Percentiles rank a stretch among this genome's conserved stretches.
Conservation (phyloP, 805 yeast species). For the Nakazawaea wyomingensis region DNA sequence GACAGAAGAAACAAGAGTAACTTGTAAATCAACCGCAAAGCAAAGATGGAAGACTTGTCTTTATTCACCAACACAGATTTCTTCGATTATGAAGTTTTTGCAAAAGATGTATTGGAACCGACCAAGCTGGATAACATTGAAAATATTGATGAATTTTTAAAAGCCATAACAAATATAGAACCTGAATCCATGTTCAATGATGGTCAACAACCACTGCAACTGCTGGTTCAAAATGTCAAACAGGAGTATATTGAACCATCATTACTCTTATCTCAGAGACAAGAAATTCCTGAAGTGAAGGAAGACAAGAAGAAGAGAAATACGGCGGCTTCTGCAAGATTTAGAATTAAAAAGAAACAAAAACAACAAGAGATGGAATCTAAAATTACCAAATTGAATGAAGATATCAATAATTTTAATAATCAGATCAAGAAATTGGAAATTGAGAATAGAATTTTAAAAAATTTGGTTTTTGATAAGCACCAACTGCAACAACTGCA, state of each 20-base stretch:
- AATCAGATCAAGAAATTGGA: slow-evolving; percentile 46
- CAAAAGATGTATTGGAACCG: slow-evolving; percentile 9
- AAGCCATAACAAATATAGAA: slow-evolving; percentile 2
- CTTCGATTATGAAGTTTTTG: slow-evolving; percentile 19
- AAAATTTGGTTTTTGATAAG: slow-evolving; percentile 48
- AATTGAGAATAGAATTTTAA: slow-evolving; percentile 56
- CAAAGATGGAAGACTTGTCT: slow-evolving; percentile 17
- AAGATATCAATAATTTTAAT: slow-evolving; percentile 40
- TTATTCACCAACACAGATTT: slow-evolving; percentile 21
- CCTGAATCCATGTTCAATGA: slow-evolving; percentile 6
- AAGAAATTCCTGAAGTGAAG: slow-evolving; percentile 9
- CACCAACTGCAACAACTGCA: slow-evolving; percentile 15
- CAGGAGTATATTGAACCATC: slow-evolving; percentile 1
- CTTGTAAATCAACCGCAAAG: too few relatives aligned
- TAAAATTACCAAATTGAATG: slow-evolving; percentile 36
- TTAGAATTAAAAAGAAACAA: slow-evolving; percentile 55
- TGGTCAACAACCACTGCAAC: not conserved
- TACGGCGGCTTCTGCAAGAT: slow-evolving; percentile 63
- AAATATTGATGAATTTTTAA: slow-evolving; percentile 8
- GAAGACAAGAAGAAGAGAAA: slow-evolving; percentile 51
- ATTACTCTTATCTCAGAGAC: not conserved
- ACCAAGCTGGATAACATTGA: slow-evolving; percentile 6
- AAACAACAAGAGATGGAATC: slow-evolving; percentile 56
- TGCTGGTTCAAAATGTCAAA: not conserved
- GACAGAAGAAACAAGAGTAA: too few relatives aligned